These are phyloP conservation scores for Sindora glabra DNA, from an alignment of 306 rosid species.

Conservation along the genomic window DNA sequence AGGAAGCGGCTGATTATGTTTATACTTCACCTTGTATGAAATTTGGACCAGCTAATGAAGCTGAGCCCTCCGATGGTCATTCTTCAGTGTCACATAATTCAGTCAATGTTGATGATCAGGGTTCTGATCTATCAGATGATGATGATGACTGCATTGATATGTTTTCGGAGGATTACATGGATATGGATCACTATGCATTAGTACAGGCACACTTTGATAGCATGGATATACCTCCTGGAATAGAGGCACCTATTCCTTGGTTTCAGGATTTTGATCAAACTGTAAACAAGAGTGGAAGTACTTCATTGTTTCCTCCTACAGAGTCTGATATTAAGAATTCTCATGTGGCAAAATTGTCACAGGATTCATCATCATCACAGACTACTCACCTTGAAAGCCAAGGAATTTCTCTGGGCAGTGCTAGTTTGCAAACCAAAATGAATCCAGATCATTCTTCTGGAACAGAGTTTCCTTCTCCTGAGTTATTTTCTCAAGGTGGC, in stretches of 20 bases:
- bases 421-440: constrained; percentile 24
- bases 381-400: constrained; percentile 16
- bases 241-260: constrained; percentile 82
- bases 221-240: constrained; percentile 60
- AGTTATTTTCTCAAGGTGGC: constrained; percentile 20
- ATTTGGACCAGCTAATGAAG: constrained; percentile 28
- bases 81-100: constrained; percentile 27
- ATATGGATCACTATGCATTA: constrained; percentile 42
- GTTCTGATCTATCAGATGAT: constrained; percentile 44
- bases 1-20: constrained; percentile 28
- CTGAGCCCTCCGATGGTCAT: constrained; percentile 35
- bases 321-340: constrained; percentile 15
- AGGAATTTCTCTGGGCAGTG: constrained; percentile 16
- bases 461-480: constrained; percentile 12
- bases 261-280: constrained; percentile 24
- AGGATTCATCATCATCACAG: constrained; percentile 17
- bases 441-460: constrained; percentile 19
- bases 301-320: constrained; percentile 18
- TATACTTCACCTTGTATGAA: constrained; percentile 20
- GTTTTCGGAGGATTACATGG: constrained; percentile 42
- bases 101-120: constrained; percentile 38
- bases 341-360: constrained; percentile 9
- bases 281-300: constrained; percentile 24
- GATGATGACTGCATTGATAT: constrained; percentile 27
- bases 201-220: constrained; percentile 64